Evolutionary conservation across 2,329 filamentous ascomycete genomes (phyloP), one percentile per base, ranked within the genome.

Genomic region (Claviceps sp.): DNA sequence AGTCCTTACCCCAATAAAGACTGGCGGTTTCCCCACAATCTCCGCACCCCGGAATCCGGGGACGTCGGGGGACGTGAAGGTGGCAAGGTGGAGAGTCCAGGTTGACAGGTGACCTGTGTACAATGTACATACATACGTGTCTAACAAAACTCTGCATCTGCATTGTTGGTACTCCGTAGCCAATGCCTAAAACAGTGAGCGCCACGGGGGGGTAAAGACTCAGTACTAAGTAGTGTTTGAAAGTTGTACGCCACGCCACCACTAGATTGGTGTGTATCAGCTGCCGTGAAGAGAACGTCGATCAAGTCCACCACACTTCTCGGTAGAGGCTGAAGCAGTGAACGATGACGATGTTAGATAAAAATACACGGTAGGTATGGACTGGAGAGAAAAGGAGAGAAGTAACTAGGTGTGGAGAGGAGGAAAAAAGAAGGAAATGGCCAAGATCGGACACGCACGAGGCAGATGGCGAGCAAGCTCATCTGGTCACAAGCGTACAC

Each of bases 11-110:
- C 20, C 13, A 42, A 4, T 23, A 1, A 20, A 45, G 4, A 23
- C 36, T 16, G 22, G 23, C 26, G 37, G 45, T 50, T 42, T 47
- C 50, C 44, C 52, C 51, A 40, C 49, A 29, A 54, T 49, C 48
- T 22, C 53, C 51, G 48, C 36, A 46, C 48, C 49, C 50, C 50
- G 20, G 51, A 29, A 34, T 29, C 13, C 38, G 42, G 47, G 23
- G 45, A 43, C 46, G 46, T 45, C 22, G n/a, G n/a, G n/a, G n/a
- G n/a, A n/a, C n/a, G n/a, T n/a, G n/a, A n/a, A n/a, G n/a, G n/a
- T n/a, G n/a, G n/a, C n/a, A 36, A 34, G 26, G 34, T 52, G 45
- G 50, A 45, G 36, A 44, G 22, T 37, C 47, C 22, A 38, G 17
- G 43, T 43, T 29, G 20, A 37, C 34, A 9, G 23, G 22, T 26